A percentile compares a stretch with the other conserved stretches of the same genome.
Evolutionary conservation across 805 yeast species (phyloP).

Genomic region (Candida khao-thaluensis): DNA sequence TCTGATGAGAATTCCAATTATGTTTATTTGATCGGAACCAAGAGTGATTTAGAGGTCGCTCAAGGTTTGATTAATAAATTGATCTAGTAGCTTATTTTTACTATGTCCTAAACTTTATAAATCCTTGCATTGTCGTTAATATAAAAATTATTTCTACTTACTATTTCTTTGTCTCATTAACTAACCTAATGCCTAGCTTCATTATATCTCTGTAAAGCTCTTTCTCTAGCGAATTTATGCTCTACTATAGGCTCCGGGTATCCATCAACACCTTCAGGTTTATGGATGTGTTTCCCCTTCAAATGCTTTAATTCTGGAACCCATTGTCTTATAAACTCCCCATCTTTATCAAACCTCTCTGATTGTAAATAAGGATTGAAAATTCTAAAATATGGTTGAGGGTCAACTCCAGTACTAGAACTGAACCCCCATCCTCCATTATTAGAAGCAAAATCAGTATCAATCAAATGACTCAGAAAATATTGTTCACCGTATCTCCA

Average conservation of each 20-base stretch:
- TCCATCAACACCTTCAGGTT: constrained; percentile 32
- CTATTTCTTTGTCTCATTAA: too few relatives aligned
- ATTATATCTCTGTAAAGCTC: constrained; percentile 42
- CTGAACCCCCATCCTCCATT: constrained; percentile 61
- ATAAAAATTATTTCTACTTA: too few relatives aligned
- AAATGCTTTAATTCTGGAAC: constrained; percentile 44
- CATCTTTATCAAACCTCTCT: constrained; percentile 47
- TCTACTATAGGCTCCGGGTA: constrained; percentile 48
- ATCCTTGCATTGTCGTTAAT: too few relatives aligned
- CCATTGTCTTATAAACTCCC: constrained; percentile 48
- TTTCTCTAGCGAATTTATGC: constrained; percentile 39
- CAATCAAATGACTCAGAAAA: constrained; percentile 48
- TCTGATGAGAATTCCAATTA: constrained; percentile 49
- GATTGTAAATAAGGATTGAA: constrained; percentile 54
- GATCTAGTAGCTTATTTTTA: constrained; percentile 3
- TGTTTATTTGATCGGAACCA: constrained; percentile 60
- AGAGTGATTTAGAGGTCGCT: constrained; percentile 46
- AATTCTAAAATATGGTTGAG: constrained; percentile 57
- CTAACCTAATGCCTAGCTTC: constrained; percentile 26
- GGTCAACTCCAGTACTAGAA: constrained; percentile 51
- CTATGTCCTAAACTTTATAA: too few relatives aligned
- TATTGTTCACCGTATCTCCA: constrained; percentile 56
- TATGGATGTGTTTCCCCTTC: constrained; percentile 30
- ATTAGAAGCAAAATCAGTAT: constrained; percentile 54
- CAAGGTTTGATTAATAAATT: constrained; percentile 20